Conservation (phyloP, 495 filamentous ascomycete species). For the Xylaria bambusicola region DNA sequence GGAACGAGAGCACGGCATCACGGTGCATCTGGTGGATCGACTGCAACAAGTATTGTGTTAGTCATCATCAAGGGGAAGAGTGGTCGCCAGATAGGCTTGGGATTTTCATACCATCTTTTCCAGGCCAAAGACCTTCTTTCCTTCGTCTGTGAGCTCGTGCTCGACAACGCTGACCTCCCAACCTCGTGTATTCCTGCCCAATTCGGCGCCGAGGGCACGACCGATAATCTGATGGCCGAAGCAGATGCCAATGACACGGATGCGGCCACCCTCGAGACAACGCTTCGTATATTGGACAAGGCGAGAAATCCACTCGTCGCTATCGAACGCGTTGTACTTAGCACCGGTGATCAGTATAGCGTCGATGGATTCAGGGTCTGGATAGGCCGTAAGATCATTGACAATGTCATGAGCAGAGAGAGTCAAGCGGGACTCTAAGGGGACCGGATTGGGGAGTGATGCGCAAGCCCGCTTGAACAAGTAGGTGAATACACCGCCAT, state of each 20-base stretch:
- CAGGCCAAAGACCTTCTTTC: conserved; percentile 70
- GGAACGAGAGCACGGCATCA: conserved; percentile 71
- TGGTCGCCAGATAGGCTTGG: not conserved
- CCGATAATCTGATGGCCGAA: conserved; percentile 92
- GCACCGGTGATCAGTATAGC: conserved; percentile 82
- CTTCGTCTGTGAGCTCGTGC: conserved; percentile 67
- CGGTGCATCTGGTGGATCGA: conserved; percentile 87
- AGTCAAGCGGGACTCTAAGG: conserved; percentile 48
- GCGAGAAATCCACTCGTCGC: conserved; percentile 72
- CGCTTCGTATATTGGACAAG: conserved; percentile 71
- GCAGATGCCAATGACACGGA: conserved; percentile 78
- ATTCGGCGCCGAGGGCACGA: conserved; percentile 68
- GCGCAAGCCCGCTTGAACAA: conserved; percentile 55
- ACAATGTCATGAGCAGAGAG: conserved; percentile 72
- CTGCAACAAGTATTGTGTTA: conserved; percentile 43
- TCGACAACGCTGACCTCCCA: conserved; percentile 83
- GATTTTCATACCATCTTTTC: conserved; percentile 61
- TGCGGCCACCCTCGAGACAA: conserved; percentile 47
- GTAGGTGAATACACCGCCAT: conserved; percentile 68
- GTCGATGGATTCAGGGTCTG: conserved; percentile 71
- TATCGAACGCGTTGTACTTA: conserved; percentile 55
- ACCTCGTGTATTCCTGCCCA: conserved; percentile 65
- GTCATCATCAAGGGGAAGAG: no score
- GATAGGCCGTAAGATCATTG: conserved; percentile 58
- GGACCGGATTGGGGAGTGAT: conserved; percentile 28